A percentile compares a stretch with the other conserved stretches of the same genome.
Conservation (phyloP, 2,329 filamentous ascomycete genomes). For the Colletotrichum viniferum region DNA sequence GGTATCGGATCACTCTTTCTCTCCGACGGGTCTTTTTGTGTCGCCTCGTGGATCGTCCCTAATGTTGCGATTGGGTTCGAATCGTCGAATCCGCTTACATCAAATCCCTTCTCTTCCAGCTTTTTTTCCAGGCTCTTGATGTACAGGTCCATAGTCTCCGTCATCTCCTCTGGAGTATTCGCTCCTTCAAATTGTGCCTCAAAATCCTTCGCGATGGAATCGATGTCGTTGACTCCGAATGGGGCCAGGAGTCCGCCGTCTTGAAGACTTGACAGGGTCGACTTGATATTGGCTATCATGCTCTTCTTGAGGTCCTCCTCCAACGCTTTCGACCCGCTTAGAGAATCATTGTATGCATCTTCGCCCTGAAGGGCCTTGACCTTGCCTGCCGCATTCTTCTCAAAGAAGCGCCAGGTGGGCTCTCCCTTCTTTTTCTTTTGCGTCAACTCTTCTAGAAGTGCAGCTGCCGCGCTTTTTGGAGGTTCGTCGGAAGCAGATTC, state of each 20-base stretch:
- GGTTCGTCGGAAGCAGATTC: neutral
- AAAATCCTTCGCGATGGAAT: conserved; percentile 41
- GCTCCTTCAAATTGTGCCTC: conserved; percentile 11
- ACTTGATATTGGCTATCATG: conserved; percentile 25
- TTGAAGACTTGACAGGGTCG: conserved; percentile 32
- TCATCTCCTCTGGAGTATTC: conserved; percentile 38
- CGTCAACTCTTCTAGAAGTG: conserved; percentile 26
- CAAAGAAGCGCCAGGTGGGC: conserved; percentile 49
- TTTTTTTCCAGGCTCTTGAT: conserved; percentile 34
- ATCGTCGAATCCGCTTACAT: conserved; percentile 13
- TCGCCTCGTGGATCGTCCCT: conserved; percentile 3
- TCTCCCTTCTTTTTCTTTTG: conserved; percentile 14
- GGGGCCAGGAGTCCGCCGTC: conserved; percentile 25
- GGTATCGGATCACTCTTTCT: conserved; percentile 26
- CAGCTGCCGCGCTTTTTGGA: neutral
- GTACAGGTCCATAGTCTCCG: conserved; percentile 37
- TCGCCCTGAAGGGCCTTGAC: conserved; percentile 42
- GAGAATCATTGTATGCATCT: conserved; percentile 43
- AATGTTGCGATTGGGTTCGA: conserved; percentile 14
- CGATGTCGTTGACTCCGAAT: conserved; percentile 50
- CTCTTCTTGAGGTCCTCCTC: conserved; percentile 31
- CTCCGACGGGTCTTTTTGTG: conserved; percentile 25
- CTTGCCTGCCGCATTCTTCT: conserved; percentile 45
- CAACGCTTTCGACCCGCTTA: conserved; percentile 34
- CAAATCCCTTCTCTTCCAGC: conserved; percentile 16